Evolutionary conservation across 768 basidiomycete genomes (phyloP).

Genomic region (Serendipita sp.): DNA sequence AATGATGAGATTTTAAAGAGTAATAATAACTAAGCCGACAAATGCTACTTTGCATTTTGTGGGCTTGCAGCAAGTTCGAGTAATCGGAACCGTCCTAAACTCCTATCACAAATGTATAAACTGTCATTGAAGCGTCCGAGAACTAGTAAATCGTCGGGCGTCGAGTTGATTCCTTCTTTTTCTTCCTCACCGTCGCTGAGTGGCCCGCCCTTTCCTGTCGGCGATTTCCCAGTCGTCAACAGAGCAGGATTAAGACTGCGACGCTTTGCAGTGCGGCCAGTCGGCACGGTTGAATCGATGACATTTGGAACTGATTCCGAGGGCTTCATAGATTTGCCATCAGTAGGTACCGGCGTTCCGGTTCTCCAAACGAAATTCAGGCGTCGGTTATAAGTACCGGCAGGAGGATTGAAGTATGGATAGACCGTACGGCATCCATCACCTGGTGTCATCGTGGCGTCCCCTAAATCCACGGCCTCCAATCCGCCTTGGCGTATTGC

Average conservation of each 20-base stretch:
- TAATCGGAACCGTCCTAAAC: constrained; percentile 56
- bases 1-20: neutral
- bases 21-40: neutral
- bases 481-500: constrained; percentile 78
- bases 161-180: neutral
- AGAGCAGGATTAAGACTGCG: constrained; percentile 8
- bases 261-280: constrained; percentile 30
- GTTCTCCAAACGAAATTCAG: constrained; percentile 72
- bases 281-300: constrained; percentile 20
- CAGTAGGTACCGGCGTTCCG: constrained; percentile 44
- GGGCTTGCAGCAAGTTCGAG: constrained; percentile 32
- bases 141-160: constrained; percentile 56
- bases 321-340: constrained; percentile 25
- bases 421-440: constrained; percentile 59
- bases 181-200: constrained; percentile 6
- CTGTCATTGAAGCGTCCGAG: constrained; percentile 62
- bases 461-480: constrained; percentile 64
- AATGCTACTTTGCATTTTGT: neutral
- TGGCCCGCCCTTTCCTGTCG: neutral
- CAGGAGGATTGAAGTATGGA: constrained; percentile 53
- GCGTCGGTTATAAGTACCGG: constrained; percentile 48
- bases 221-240: neutral
- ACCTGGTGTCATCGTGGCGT: constrained; percentile 63
- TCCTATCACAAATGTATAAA: constrained; percentile 71
- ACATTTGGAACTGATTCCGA: constrained; percentile 9